Conservation (phyloP, 345 rosid species). For the Populus davidiana region DNA sequence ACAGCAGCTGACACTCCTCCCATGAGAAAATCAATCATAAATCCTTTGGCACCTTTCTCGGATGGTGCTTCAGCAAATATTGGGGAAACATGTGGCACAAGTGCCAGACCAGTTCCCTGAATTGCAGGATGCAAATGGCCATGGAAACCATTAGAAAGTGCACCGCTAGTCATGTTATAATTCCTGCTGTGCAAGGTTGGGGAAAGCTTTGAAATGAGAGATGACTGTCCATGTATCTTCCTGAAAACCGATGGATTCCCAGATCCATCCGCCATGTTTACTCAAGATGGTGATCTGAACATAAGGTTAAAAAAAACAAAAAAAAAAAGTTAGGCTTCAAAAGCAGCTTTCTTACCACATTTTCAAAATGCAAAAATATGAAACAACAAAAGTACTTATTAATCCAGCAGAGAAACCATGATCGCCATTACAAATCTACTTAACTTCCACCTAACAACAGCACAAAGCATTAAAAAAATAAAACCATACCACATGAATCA, state of each 20-base stretch:
- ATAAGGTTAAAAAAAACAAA: not conserved
- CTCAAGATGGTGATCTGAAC: constrained; percentile 19
- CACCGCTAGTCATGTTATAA: not conserved
- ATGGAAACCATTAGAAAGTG: not conserved
- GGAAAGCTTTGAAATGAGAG: constrained; percentile 38
- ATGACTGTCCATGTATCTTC: constrained; percentile 52
- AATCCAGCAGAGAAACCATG: not conserved
- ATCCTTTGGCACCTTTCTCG: constrained; percentile 27
- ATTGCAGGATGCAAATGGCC: constrained; percentile 1
- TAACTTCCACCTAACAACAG: not conserved
- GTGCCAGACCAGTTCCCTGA: constrained; percentile 5
- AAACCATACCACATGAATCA: not conserved
- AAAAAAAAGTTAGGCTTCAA: not conserved
- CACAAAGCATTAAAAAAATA: not conserved
- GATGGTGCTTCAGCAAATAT: constrained; percentile 27
- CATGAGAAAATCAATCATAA: constrained; percentile 29
- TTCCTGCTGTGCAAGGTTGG: constrained; percentile 26
- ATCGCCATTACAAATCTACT: not conserved
- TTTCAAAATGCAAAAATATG: not conserved
- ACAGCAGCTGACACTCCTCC: constrained; percentile 32
- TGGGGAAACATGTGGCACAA: constrained; percentile 7
- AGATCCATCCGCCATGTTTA: constrained; percentile 57
- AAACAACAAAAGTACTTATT: not conserved
- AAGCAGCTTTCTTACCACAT: too few relatives aligned
- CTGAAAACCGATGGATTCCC: constrained; percentile 50